These are phyloP conservation scores for Aspergillus cavernicola DNA, from an alignment of 495 filamentous ascomycete species.

Conservation along the genomic window DNA sequence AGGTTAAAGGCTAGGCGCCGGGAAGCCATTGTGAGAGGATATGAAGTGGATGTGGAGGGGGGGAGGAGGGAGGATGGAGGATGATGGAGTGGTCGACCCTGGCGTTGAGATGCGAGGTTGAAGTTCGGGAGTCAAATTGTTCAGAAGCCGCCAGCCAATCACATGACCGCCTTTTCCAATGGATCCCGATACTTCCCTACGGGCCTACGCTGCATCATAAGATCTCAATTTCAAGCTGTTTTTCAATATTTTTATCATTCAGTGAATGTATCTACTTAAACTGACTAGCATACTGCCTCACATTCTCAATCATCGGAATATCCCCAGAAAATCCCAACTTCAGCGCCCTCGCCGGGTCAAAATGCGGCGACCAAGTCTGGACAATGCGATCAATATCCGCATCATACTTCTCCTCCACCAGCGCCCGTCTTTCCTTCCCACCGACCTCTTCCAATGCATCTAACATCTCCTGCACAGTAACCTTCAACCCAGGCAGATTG, in stretches of 20 bases:
- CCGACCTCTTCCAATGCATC: slow-evolving; percentile 67
- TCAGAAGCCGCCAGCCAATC: slow-evolving; percentile 46
- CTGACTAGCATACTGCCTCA: slow-evolving; percentile 46
- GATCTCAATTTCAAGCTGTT: background rate
- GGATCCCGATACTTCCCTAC: slow-evolving; percentile 38
- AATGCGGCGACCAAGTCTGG: slow-evolving; percentile 67
- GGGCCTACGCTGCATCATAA: background rate
- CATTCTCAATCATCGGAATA: slow-evolving; percentile 53
- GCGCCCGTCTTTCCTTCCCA: slow-evolving; percentile 60
- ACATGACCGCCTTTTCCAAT: slow-evolving; percentile 49
- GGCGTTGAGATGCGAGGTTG: slow-evolving; percentile 42
- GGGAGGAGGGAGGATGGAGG: slow-evolving; percentile 31
- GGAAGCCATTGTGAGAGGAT: slow-evolving; percentile 73
- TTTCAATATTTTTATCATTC: background rate
- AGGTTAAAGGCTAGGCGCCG: slow-evolving; percentile 87
- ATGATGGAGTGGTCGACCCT: slow-evolving; percentile 28
- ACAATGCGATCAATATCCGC: slow-evolving; percentile 65
- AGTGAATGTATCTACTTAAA: slow-evolving; percentile 19
- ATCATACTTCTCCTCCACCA: slow-evolving; percentile 65
- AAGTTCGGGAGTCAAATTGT: slow-evolving; percentile 53
- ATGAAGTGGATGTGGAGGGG: slow-evolving; percentile 22
- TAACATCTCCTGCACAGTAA: slow-evolving; percentile 70
- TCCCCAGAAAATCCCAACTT: slow-evolving; percentile 60
- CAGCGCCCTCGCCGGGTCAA: slow-evolving; percentile 57
- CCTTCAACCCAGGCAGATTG: slow-evolving; percentile 70